phyloP scores from a whole-genome alignment of 2,329 filamentous ascomycete genomes.

The Cordyceps cateniannulata region DNA sequence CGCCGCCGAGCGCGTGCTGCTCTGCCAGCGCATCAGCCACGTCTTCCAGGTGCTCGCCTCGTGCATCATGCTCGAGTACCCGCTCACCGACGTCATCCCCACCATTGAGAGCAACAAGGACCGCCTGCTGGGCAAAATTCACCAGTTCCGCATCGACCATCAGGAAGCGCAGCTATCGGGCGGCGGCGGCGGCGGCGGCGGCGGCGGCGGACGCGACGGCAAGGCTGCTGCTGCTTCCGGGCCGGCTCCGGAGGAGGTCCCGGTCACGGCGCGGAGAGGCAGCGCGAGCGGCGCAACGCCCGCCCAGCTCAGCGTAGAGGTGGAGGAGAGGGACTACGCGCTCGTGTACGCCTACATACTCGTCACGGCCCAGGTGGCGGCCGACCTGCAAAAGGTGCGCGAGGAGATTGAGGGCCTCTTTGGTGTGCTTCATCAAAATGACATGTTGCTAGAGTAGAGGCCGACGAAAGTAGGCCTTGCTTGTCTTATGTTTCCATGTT shows the following conservation, averaged over 20 bases:
- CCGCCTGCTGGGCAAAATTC: slow-evolving; percentile 77
- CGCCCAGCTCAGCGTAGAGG: slow-evolving; percentile 16
- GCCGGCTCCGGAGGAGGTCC: slow-evolving; percentile 13
- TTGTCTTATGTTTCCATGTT: neutral
- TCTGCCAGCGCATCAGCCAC: slow-evolving; percentile 88
- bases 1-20: slow-evolving; percentile 65
- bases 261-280: neutral
- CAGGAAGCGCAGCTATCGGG: slow-evolving; percentile 31
- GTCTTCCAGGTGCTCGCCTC: slow-evolving; percentile 80
- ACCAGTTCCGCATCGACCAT: slow-evolving; percentile 72
- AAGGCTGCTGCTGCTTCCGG: slow-evolving; percentile 17
- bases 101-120: slow-evolving; percentile 77
- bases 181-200: slow-evolving; percentile 15
- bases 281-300: slow-evolving; percentile 2
- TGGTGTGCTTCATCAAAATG: slow-evolving; percentile 56
- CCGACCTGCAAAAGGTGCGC: slow-evolving; percentile 55
- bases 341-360: slow-evolving; percentile 85
- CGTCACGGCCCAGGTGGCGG: slow-evolving; percentile 60
- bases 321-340: slow-evolving; percentile 73
- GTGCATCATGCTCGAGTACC: slow-evolving; percentile 90
- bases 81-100: slow-evolving; percentile 81
- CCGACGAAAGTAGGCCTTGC: neutral
- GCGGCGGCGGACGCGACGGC: neutral
- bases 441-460: slow-evolving; percentile 46
- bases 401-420: slow-evolving; percentile 57